phyloP scores from a whole-genome alignment of 1,139 yeast species.

The Kodamaea sp. region DNA sequence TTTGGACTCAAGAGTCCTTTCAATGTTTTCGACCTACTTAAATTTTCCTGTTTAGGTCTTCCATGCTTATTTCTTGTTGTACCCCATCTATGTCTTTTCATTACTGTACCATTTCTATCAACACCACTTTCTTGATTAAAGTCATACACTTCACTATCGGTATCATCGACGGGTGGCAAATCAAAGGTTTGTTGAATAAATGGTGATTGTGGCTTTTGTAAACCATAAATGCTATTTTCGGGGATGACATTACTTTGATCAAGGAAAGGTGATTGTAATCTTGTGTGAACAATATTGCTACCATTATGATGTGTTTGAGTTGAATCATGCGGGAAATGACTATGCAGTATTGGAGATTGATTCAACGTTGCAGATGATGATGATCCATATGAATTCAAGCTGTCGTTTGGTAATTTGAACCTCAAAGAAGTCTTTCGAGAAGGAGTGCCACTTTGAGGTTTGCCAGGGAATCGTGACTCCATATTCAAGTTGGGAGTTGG shows the following conservation, averaged over 20 bases:
- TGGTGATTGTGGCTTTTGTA: conserved; percentile 20
- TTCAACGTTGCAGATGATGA: no score
- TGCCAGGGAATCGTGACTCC: conserved; percentile 7
- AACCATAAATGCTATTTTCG: conserved; percentile 21
- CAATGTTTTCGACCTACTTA: conserved; percentile 47
- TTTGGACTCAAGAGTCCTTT: conserved; percentile 26
- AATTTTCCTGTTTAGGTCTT: conserved; percentile 48
- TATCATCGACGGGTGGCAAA: conserved; percentile 8
- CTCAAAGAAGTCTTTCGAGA: conserved; percentile 9
- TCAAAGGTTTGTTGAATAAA: conserved; percentile 15
- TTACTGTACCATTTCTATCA: conserved; percentile 25
- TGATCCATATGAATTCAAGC: no score
- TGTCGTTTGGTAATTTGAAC: conserved; percentile 9
- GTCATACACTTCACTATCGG: conserved; percentile 7
- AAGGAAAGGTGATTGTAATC: conserved; percentile 23
- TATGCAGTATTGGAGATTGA: no score
- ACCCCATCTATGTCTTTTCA: conserved; percentile 87
- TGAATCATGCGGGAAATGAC: not conserved
- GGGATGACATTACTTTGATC: conserved; percentile 19
- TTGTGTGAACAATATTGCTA: not conserved
- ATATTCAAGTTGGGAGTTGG: conserved; percentile 30
- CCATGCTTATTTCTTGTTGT: conserved; percentile 79
- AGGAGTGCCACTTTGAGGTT: conserved; percentile 1
- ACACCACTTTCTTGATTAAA: conserved; percentile 5
- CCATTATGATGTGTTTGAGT: not conserved